phyloP scores from a whole-genome alignment of 176 grass and related monocot genomes.

The Pharus latifolius region DNA sequence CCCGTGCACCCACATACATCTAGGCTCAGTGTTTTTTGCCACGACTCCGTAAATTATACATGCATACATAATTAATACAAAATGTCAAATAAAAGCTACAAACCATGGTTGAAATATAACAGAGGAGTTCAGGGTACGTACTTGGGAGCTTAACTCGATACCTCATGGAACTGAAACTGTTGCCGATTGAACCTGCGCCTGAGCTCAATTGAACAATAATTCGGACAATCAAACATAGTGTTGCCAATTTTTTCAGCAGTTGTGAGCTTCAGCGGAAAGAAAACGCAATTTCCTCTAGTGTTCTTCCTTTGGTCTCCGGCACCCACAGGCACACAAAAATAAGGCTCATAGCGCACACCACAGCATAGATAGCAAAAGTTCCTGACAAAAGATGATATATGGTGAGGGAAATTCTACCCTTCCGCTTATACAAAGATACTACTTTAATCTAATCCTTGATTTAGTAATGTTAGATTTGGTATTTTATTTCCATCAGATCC shows the following conservation, averaged over 20 bases:
- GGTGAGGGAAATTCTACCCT: no score
- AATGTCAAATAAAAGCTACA: slow-evolving; percentile 13
- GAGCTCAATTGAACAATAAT: not conserved
- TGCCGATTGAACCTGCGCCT: not conserved
- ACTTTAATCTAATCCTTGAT: no score
- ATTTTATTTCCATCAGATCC: no score
- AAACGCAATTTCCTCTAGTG: slow-evolving; percentile 39
- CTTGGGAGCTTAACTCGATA: not conserved
- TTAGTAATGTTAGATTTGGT: no score
- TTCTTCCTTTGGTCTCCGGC: slow-evolving; percentile 60
- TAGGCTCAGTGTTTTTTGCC: not conserved
- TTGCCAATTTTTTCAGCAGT: not conserved
- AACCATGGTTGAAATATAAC: not conserved
- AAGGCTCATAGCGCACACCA: slow-evolving; percentile 18
- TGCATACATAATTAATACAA: not conserved
- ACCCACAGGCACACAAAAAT: slow-evolving; percentile 50
- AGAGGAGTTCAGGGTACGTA: not conserved
- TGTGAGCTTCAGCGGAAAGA: slow-evolving; percentile 36
- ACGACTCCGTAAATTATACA: slow-evolving; percentile 12
- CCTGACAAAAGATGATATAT: not conserved
- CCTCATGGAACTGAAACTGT: not conserved
- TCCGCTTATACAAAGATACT: no score
- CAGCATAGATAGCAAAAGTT: slow-evolving; percentile 43
- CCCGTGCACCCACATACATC: not conserved
- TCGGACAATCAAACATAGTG: not conserved